Base-by-base conservation (phyloP, 2,329 filamentous ascomycete genomes). In the Pseudofabraea citricarpa region DNA sequence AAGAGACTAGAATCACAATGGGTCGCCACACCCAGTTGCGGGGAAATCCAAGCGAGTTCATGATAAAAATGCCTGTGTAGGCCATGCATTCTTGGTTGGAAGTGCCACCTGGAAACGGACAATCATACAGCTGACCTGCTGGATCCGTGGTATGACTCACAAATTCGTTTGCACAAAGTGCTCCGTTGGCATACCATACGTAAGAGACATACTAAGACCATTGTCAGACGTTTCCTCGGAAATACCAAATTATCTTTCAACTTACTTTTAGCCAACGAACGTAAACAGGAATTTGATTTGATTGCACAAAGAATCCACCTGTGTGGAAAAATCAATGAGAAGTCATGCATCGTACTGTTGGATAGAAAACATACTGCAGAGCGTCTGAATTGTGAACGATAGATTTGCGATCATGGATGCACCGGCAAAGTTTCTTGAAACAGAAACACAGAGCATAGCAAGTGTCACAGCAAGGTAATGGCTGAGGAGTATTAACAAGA, bases 101-200 rank as follows among this genome's bases (percentile, higher is more conserved):
- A 7, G 16, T 12, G 0, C 66, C 61, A 20, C 74, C 66, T 6
- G 69, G 63, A 18, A 63, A 62, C 5, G 74, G 74, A 44, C 75
- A 79, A 46, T 69, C 69, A 46, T 78, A 79, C 47, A 77, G 73
- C 6, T 27, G 22, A 1, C 32, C 31, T 8, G 35, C 23, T 20
- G 29, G 16, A 22, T 29, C 24, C 5, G 3, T 67, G 65, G 20
- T 69, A 22, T 19, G 18, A 10, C 23, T 70, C 3, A 64, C 57
- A 46, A 79, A 78, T 52, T 79, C 75, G 45, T 79, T 79, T n/a
- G 70, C 68, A 41, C 64, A 67, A 1, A 77, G 57, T 13, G 73
- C 74, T 0, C 73, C 72, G 50, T 77, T 77, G 3, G 66, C 69
- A 50, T 79, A 78, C 52, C 64, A 69, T 56, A 63, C 41, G 16